Evolutionary conservation across 495 filamentous ascomycete genomes (phyloP), one percentile per base, ranked within the genome.

Genomic region (Bacidia rubella): DNA sequence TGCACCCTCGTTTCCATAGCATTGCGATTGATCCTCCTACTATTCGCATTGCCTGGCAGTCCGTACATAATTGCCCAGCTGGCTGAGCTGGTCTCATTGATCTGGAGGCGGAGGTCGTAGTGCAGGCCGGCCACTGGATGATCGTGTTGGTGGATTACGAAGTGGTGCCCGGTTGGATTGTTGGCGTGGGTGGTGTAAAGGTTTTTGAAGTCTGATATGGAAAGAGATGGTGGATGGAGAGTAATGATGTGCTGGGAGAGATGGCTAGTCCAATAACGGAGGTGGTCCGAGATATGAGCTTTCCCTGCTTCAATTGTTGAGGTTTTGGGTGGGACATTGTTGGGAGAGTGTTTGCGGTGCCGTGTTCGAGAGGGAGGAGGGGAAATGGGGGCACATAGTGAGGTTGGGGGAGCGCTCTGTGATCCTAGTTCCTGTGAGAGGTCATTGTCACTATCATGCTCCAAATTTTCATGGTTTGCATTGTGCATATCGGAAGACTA

Each of bases 11-110:
- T 83, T 66, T 85, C 81, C 0, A 76, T 81, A 1, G 81, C 81
- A 66, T 81, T 80, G 47, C 80, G 67, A 51, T 74, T 80, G 42
- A 74, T 54, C 41, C 74, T 68, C 44, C 63, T 63, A 41, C 74
- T 77, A 59, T 82, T 82, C 1, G 78, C 71, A 63, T 83, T 74
- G 0, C 81, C 81, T 0, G 80, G 81, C 17, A 82, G 54, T 0
- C 81, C 81, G 61, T 82, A 82, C 71, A 82, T 81, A 40, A 85
- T 69, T 0, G 80, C 75, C 69, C 78, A 85, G 53, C 73, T 78
- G 7, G 77, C 71, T 3, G 76, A 77, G 57, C 80, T 84, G 1
- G 77, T 71, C 47, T 73, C 70, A 12, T 77, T 82, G 62, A 84
- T 79, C 60, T 86, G 81, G 1, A 86, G 65, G 12, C 80, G 70